Percentiles rank a stretch among this genome's conserved stretches.
These are phyloP conservation scores for Chrysanthemum seticuspe DNA, from an alignment of 129 eudicot genomes.

Conservation along the genomic window DNA sequence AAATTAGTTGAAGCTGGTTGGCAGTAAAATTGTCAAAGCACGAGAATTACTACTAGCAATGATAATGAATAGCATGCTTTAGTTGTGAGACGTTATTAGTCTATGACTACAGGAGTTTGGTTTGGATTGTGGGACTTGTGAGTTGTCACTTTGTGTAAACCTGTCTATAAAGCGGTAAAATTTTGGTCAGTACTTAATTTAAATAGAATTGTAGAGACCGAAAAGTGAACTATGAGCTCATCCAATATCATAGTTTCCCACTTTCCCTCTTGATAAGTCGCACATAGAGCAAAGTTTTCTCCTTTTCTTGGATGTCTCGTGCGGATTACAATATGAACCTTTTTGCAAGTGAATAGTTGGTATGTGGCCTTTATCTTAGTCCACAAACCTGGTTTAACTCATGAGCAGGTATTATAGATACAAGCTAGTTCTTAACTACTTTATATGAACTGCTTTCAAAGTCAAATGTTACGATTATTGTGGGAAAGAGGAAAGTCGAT, in stretches of 20 bases:
- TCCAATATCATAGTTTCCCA: neutral
- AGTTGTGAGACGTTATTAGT: neutral
- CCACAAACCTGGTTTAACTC: neutral
- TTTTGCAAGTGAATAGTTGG: neutral
- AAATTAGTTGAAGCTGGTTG: neutral
- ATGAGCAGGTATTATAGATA: neutral
- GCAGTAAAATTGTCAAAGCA: conserved; percentile 2
- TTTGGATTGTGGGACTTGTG: neutral
- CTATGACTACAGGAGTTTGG: too few relatives aligned
- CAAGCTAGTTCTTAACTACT: neutral
- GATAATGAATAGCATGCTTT: neutral
- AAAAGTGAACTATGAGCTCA: conserved; percentile 7
- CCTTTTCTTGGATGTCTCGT: neutral
- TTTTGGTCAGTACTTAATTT: neutral
- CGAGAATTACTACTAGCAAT: neutral
- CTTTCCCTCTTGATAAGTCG: too few relatives aligned
- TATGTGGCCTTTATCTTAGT: neutral
- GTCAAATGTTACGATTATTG: neutral
- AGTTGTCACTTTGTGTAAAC: neutral
- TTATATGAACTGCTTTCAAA: neutral
- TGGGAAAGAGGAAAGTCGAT: neutral
- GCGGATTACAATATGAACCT: neutral
- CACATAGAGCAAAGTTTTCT: too few relatives aligned
- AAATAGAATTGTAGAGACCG: neutral
- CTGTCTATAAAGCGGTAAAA: neutral